Conservation (phyloP, 1,139 yeast genomes). For the Kazachstania sp. region DNA sequence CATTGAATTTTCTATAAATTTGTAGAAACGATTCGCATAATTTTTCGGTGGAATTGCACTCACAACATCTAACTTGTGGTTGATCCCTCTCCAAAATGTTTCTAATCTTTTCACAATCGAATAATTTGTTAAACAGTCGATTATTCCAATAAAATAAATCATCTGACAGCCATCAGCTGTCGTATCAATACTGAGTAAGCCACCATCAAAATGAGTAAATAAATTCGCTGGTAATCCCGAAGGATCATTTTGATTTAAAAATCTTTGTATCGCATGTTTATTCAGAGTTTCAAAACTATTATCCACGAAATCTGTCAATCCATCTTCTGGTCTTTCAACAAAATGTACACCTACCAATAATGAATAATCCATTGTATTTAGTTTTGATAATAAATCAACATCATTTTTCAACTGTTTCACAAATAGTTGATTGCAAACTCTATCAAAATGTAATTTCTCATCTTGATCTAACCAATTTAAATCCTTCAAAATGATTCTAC, state of each 20-base stretch:
- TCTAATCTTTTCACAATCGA: constrained; percentile 68
- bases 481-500: constrained; percentile 27
- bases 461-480: constrained; percentile 70
- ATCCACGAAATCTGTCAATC: constrained; percentile 10
- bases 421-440: constrained; percentile 49
- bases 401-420: constrained; percentile 65
- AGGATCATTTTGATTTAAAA: constrained; percentile 53
- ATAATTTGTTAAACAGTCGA: constrained; percentile 85
- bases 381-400: constrained; percentile 55
- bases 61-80: constrained; percentile 57
- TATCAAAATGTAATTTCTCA: constrained; percentile 56
- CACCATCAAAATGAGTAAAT: constrained; percentile 35
- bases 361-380: constrained; percentile 92
- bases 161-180: constrained; percentile 53
- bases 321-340: constrained; percentile 12
- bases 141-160: constrained; percentile 83
- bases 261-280: constrained; percentile 26
- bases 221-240: constrained; percentile 36
- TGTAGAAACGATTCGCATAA: constrained; percentile 76
- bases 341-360: constrained; percentile 80
- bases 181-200: constrained; percentile 32
- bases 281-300: constrained; percentile 16
- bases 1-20: constrained; percentile 42
- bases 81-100: constrained; percentile 71
- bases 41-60: constrained; percentile 86